These are phyloP conservation scores for Rutstroemia sp. DNA, from an alignment of 2,329 filamentous ascomycete species.

Conservation along the genomic window DNA sequence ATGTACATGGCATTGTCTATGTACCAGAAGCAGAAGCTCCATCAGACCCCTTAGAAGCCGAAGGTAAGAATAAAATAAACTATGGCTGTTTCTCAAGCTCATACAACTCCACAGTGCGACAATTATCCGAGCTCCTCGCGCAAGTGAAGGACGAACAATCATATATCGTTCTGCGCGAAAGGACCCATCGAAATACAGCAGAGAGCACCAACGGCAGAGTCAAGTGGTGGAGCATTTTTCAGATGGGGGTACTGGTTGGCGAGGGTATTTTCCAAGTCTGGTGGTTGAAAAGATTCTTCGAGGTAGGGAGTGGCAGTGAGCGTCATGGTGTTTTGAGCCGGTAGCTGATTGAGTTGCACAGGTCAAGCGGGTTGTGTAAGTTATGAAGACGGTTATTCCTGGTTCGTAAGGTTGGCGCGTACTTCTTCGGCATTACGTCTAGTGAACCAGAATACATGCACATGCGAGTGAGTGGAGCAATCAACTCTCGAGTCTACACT, in stretches of 20 bases:
- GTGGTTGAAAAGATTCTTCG: conserved; percentile 98
- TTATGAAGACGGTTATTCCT: conserved; percentile 16
- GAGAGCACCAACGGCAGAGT: conserved; percentile 96
- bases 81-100: background rate
- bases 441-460: no score
- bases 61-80: conserved; percentile 53
- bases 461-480: no score
- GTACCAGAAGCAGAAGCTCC: conserved; percentile 80
- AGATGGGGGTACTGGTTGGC: conserved; percentile 78
- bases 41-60: conserved; percentile 80
- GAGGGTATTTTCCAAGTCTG: conserved; percentile 98
- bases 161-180: conserved; percentile 92
- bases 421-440: conserved; percentile 8
- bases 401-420: conserved; percentile 21
- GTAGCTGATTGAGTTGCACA: conserved; percentile 27
- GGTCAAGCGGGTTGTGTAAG: conserved; percentile 62
- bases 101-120: conserved; percentile 52
- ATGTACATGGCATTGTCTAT: conserved; percentile 97
- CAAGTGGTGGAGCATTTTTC: conserved; percentile 99
- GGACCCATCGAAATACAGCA: conserved; percentile 95
- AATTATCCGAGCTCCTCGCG: conserved; percentile 74
- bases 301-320: conserved; percentile 44
- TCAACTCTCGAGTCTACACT: background rate
- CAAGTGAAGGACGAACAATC: conserved; percentile 97
- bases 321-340: conserved; percentile 26